Conservation (phyloP, 1,139 yeast species). For the Geotrichum aggregatum region DNA sequence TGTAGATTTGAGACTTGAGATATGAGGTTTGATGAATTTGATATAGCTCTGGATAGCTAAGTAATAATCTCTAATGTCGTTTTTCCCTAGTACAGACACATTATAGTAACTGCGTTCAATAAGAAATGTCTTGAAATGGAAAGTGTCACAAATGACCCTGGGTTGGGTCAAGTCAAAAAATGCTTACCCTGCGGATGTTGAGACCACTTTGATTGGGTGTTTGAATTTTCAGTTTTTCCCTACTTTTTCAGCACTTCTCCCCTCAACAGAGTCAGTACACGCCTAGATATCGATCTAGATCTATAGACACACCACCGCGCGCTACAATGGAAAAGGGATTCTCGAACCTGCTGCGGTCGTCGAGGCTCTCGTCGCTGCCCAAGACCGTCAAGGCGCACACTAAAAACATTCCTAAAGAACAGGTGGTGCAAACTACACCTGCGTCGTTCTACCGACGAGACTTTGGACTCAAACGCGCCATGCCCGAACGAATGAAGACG, state of each 20-base stretch:
- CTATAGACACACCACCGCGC: neutral
- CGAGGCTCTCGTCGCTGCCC: conserved; percentile 31
- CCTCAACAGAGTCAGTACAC: neutral
- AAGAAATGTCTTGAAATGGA: no score
- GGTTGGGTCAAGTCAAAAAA: neutral
- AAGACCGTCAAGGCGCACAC: conserved; percentile 25
- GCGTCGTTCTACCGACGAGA: conserved; percentile 54
- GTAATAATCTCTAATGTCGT: no score
- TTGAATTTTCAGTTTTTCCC: neutral
- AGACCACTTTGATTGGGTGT: conserved; percentile 6
- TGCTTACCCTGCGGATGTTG: neutral
- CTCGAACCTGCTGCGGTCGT: conserved; percentile 30
- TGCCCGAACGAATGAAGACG: conserved; percentile 50
- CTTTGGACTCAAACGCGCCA: conserved; percentile 59
- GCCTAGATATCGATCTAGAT: no score
- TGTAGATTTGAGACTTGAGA: neutral
- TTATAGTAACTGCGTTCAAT: no score
- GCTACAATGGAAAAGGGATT: conserved; percentile 19
- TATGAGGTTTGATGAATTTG: no score
- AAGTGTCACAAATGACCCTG: conserved; percentile 3
- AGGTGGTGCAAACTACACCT: conserved; percentile 55
- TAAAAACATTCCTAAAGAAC: conserved; percentile 48
- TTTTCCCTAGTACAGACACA: no score
- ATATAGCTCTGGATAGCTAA: no score
- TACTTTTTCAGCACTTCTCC: conserved; percentile 6